Base-by-base conservation (phyloP, 1,139 yeast species). In the Candida albicans region DNA sequence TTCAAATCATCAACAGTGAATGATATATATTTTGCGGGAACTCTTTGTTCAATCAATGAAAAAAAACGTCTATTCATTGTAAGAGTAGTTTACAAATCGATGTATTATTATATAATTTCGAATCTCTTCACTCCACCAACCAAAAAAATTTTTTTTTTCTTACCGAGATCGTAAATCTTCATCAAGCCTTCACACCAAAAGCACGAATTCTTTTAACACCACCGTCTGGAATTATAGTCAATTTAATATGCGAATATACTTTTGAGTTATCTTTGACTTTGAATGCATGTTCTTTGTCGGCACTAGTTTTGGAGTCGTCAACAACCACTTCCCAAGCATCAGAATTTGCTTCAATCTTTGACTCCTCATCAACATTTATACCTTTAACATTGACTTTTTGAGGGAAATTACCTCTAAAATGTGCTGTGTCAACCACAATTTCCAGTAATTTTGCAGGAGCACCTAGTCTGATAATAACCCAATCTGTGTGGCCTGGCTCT, bases 361-460 rank as follows among this genome's bases (percentile, higher is more conserved):
- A 52, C 30, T 69, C 74, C 28, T 61, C 64, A 2, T 62, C 56
- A 10, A 75, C 69, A 13, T 62, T 58, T 41, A 80, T 58, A 5
- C 80, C 91, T 59, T 84, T 81, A 10, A 90, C 70, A 42, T 77
- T 72, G 50, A 90, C 64, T 54, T 74, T 77, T 64, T 89, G 96
- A 0, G 98, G 98, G 73, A 82, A 91, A 67, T 91, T 91, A 33
- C 98, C 98, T 62, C 95, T 77, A 71, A 83, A 91, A 64, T 88
- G 93, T 7, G 96, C 96, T 14, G 98, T 93, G 63, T 93, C 98
- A 30, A 91, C 78, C 2, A 86, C 75, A 36, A 90, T 68, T 48
- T 79, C 73, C 30, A 75, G 67, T 46, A 88, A 70, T 8, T 73
- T 72, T 7, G 86, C 68, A 24, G 71, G 67, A 26, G 84, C 79